Evolutionary conservation across 352 stramenopile species (phyloP), one percentile per base, ranked within the genome.

Genomic region (Globisporangium splendens): DNA sequence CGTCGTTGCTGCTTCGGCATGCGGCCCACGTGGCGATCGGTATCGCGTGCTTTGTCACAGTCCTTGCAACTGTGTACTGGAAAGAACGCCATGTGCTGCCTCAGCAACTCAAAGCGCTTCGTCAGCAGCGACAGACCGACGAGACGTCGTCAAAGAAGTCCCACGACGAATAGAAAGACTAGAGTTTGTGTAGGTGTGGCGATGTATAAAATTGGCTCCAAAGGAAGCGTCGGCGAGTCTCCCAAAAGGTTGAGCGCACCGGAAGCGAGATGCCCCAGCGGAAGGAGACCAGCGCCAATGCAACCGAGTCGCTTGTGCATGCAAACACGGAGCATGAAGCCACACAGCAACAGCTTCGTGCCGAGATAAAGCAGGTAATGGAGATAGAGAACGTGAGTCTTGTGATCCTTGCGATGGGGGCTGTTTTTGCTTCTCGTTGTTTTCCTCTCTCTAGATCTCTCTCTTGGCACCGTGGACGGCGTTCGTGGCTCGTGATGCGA

Each of bases 381-480:
- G 38, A 12, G 18, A 22, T n/a, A 44, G 33, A 13, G 11, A 12
- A 5, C n/a, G 33, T 46, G 1, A 20, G 46, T 8, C 38, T 8
- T 44, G 13, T n/a, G 6, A 8, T 15, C 12, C 39, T 41, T 41
- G 10, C 10, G 17, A 4, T 12, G 11, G 1, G 18, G 22, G 11
- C 15, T 5, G 12, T 39, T 17, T 28, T 35, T 15, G 15, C 15
- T 15, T 52, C 20, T 49, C 8, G 18, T 12, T 8, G 24, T 7
- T 53, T 33, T 10, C 2, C 38, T 41, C 0, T 11, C 15, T 59
- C 1, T 21, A 74, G 56, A 79, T 86, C 51, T 63, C 69, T 48
- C 49, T 84, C 48, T 33, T 88, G 17, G 56, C 72, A 8, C 75
- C 78, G 17, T 88, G 75, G 78, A 82, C 68, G 3, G 62, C 17